These are phyloP conservation scores for Yamadazyma takamatsuzukensis DNA, from an alignment of 805 yeast genomes.

Conservation along the genomic window DNA sequence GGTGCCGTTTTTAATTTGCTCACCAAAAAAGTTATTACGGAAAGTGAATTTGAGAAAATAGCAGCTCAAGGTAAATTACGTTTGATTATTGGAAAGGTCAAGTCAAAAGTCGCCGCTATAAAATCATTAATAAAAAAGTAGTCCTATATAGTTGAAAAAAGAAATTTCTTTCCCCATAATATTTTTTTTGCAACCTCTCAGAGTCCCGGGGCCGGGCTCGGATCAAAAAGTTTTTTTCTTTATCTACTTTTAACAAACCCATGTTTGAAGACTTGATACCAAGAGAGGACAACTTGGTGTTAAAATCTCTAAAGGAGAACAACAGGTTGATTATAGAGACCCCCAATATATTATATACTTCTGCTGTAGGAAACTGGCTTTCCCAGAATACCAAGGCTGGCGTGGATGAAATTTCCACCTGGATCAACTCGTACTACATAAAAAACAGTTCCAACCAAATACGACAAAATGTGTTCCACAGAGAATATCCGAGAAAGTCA, in stretches of 20 bases:
- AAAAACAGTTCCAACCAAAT: conserved; percentile 8
- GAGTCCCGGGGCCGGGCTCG: no score
- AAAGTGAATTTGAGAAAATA: conserved; percentile 48
- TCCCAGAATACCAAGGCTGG: conserved; percentile 1
- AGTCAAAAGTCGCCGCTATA: conserved; percentile 1
- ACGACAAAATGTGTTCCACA: conserved; percentile 16
- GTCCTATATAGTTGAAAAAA: no score
- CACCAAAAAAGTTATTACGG: conserved; percentile 69
- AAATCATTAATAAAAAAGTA: conserved; percentile 1
- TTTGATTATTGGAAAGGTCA: conserved; percentile 9
- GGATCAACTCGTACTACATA: background rate
- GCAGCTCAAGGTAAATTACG: conserved; percentile 15
- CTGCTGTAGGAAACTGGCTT: background rate
- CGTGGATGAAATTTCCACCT: conserved; percentile 4
- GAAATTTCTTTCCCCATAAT: background rate
- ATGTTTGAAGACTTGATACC: conserved; percentile 13
- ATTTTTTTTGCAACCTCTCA: no score
- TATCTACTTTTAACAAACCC: no score
- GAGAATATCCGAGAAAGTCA: conserved; percentile 17
- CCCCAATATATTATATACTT: no score
- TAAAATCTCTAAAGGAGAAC: no score
- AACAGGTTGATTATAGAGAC: no score
- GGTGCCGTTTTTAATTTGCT: conserved; percentile 81
- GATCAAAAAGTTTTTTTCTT: no score
- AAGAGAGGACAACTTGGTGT: conserved; percentile 12